Base-by-base conservation (phyloP, 192 early-diverging fungal genomes). In the Obelidium mucronatum region DNA sequence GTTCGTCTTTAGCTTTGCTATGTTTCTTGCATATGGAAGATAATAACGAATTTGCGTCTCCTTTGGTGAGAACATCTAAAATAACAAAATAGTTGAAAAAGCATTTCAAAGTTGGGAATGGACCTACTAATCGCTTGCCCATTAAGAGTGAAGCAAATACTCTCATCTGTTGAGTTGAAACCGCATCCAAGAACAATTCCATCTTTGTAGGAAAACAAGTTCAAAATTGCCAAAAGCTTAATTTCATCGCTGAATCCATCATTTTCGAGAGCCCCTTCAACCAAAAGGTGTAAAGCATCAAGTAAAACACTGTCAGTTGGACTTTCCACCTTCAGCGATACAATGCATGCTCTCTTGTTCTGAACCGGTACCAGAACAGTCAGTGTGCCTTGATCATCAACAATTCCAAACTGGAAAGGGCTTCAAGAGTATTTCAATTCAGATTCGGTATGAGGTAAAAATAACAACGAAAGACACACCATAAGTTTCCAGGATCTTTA, bases 161-260 rank as follows among this genome's bases (percentile, higher is more conserved):
- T 26, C 1, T 68, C 35, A 15, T 52, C 54, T 2, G 53, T n/a
- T 15, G 13, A 15, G 17, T 44, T 33, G 28, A 69, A 62, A 34
- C 71, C 79, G 53, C 79, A 80, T 11, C 80, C 80, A 65, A 81
- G 30, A 11, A 81, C 78, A 81, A 81, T 78, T 3, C 70, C 78
- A 34, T 81, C 80, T 31, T 34, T 19, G 24, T 81, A 36, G 11
- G 28, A n/a, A 59, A 66, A 75, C 19, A 22, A 36, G 40, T 58
- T 30, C 11, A 61, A 8, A 5, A 11, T 30, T 68, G 34, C 59
- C 17, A 51, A 70, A 56, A 54, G 34, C 34, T 76, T 61, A 19
- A 74, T 61, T 30, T 40, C 30, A 34, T 24, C 52, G 19, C 51
- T 44, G 48, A 30, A 5, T 28, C 15, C 19, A 26, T 51, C 40